These are phyloP conservation scores for Tinospora cordifolia DNA, from an alignment of 164 flowering plant species.

Conservation along the genomic window DNA sequence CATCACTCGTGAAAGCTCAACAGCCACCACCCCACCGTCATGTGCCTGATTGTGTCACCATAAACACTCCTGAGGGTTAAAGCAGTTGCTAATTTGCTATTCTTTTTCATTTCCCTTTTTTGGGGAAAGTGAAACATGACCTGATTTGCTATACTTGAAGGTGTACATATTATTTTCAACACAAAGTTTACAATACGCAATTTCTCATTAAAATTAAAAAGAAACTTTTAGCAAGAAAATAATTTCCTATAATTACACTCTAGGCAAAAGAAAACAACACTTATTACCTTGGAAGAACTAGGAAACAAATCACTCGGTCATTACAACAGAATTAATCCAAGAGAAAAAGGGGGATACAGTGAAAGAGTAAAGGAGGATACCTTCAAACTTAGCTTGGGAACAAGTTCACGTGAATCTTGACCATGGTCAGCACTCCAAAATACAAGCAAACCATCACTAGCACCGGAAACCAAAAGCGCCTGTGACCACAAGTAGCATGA, in stretches of 20 bases:
- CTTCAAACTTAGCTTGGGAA: constrained; percentile 92
- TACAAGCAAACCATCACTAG: constrained; percentile 87
- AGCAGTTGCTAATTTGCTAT: background rate
- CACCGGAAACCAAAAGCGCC: constrained; percentile 96
- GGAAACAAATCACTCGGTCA: background rate
- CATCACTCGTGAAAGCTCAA: constrained; percentile 89
- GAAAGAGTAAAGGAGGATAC: constrained; percentile 24
- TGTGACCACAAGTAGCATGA: constrained; percentile 21
- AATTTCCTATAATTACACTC: background rate
- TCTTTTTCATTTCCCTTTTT: too few relatives aligned
- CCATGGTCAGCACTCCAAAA: constrained; percentile 97
- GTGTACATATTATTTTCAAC: too few relatives aligned
- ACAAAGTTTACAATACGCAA: too few relatives aligned
- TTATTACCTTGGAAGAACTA: background rate
- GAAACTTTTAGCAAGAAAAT: constrained; percentile 1
- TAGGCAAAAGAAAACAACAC: too few relatives aligned
- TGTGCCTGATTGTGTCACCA: constrained; percentile 57
- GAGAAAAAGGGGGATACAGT: background rate
- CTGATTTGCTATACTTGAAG: background rate
- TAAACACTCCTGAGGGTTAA: constrained; percentile 8
- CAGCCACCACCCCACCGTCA: constrained; percentile 97
- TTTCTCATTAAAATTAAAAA: background rate
- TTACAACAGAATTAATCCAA: background rate
- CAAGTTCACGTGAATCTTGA: constrained; percentile 94
- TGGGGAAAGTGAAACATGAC: too few relatives aligned